Percentiles rank a stretch among this genome's conserved stretches.
phyloP scores from a whole-genome alignment of 2,329 filamentous ascomycete species.

The Graphilbum ipis-grandicollis region DNA sequence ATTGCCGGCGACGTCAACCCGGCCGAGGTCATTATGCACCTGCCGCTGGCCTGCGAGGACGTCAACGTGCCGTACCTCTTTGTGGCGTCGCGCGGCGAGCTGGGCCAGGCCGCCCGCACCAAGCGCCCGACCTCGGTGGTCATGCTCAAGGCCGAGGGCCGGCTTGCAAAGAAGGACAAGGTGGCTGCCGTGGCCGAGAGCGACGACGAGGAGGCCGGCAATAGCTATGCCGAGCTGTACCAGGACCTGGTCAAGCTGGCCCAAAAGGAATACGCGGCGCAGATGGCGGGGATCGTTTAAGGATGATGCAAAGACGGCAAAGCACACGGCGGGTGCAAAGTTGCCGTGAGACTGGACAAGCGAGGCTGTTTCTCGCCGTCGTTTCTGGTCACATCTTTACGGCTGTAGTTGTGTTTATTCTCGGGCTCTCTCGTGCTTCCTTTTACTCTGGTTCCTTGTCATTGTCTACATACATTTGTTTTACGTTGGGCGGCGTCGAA shows the following conservation, averaged over 20 bases:
- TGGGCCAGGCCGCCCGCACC: constrained; percentile 82
- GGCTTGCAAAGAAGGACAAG: constrained; percentile 33
- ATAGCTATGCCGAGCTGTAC: constrained; percentile 47
- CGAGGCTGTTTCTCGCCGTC: no score
- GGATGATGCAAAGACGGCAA: no score
- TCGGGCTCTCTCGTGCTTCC: neutral
- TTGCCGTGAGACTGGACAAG: neutral
- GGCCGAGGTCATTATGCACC: constrained; percentile 96
- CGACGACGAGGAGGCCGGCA: constrained; percentile 32
- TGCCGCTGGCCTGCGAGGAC: constrained; percentile 95
- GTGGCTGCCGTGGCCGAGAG: constrained; percentile 13
- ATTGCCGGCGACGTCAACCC: constrained; percentile 96
- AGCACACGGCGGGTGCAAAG: no score
- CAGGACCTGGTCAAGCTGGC: constrained; percentile 47
- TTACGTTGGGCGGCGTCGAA: neutral
- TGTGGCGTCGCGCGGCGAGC: constrained; percentile 78
- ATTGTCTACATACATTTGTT: neutral
- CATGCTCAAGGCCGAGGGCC: constrained; percentile 42
- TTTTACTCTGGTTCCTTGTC: neutral
- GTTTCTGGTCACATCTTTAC: no score
- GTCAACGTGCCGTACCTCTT: constrained; percentile 96
- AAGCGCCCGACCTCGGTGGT: constrained; percentile 95
- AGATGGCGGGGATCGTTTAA: constrained; percentile 19
- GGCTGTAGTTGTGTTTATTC: neutral
- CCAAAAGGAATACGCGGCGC: constrained; percentile 46